Conservation (phyloP, 306 rosid species). For the Dalbergia cultrata region DNA sequence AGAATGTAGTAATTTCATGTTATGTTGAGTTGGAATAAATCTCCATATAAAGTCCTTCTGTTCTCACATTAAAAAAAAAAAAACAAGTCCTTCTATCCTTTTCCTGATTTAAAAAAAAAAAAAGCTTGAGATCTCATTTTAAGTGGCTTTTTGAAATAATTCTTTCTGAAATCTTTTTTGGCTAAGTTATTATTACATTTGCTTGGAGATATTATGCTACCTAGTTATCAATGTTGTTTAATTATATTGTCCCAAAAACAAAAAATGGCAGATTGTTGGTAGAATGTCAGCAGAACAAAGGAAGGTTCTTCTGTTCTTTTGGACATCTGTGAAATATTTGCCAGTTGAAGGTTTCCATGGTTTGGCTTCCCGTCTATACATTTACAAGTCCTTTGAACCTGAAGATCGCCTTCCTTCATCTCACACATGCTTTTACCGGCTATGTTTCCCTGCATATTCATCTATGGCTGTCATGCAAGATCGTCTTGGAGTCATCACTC, state of each 20-base stretch:
- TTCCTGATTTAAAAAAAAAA: too few species aligned
- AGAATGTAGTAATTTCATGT: not conserved
- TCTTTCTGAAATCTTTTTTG: not conserved
- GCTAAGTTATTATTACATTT: not conserved
- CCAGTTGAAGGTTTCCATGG: constrained; percentile 94
- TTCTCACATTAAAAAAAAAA: too few species aligned
- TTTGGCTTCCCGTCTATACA: constrained; percentile 70
- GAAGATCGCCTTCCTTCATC: constrained; percentile 77
- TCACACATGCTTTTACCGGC: constrained; percentile 80
- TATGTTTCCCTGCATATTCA: constrained; percentile 80
- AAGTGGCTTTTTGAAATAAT: not conserved
- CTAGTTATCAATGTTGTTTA: constrained; percentile 14
- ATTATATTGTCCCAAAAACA: constrained; percentile 20
- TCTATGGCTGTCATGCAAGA: constrained; percentile 65
- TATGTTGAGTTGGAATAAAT: constrained; percentile 6
- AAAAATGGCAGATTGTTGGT: constrained; percentile 66
- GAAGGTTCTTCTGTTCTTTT: constrained; percentile 82
- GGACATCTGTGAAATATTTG: constrained; percentile 90
- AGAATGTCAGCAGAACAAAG: constrained; percentile 79
- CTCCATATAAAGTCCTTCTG: too few species aligned
- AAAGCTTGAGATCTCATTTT: too few species aligned
- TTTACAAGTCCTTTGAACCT: constrained; percentile 64
- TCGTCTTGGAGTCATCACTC: constrained; percentile 77
- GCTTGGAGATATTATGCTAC: constrained; percentile 14
- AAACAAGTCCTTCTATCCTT: too few species aligned